Conservation (phyloP, 2,329 filamentous ascomycete species). For the Mycogone perniciosa region DNA sequence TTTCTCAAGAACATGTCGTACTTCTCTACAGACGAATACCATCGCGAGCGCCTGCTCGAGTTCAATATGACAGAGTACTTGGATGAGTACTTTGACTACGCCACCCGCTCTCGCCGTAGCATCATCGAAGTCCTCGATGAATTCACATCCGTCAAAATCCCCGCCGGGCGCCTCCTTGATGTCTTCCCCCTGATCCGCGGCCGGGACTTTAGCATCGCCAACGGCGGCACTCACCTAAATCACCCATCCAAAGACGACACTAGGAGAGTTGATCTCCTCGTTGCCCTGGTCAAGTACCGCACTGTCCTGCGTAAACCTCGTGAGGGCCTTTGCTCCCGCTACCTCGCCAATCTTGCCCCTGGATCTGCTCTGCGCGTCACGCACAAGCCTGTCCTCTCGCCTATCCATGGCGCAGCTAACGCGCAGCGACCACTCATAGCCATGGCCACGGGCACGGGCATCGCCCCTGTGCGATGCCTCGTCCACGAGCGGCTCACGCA, state of each 20-base stretch:
- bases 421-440: constrained; percentile 58
- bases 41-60: constrained; percentile 76
- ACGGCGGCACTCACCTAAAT: constrained; percentile 47
- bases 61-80: constrained; percentile 73
- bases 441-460: constrained; percentile 77
- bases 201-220: constrained; percentile 91
- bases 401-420: constrained; percentile 34
- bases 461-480: constrained; percentile 77
- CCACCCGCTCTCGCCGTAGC: constrained; percentile 78
- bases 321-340: constrained; percentile 84
- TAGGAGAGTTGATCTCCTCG: constrained; percentile 62
- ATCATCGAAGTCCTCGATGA: constrained; percentile 91
- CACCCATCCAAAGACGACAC: constrained; percentile 19
- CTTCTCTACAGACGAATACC: constrained; percentile 64
- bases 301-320: constrained; percentile 80
- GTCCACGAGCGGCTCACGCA: constrained; percentile 61
- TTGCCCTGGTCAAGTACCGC: constrained; percentile 86
- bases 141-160: constrained; percentile 77
- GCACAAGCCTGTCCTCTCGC: constrained; percentile 42
- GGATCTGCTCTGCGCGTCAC: constrained; percentile 56
- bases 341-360: constrained; percentile 59
- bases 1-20: constrained; percentile 77
- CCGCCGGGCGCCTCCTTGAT: constrained; percentile 63
- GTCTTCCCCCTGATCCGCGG: constrained; percentile 77
- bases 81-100: constrained; percentile 95